Percentiles rank a stretch among this genome's conserved stretches.
Conservation (phyloP, 495 filamentous ascomycete genomes). For the Tuber borchii region DNA sequence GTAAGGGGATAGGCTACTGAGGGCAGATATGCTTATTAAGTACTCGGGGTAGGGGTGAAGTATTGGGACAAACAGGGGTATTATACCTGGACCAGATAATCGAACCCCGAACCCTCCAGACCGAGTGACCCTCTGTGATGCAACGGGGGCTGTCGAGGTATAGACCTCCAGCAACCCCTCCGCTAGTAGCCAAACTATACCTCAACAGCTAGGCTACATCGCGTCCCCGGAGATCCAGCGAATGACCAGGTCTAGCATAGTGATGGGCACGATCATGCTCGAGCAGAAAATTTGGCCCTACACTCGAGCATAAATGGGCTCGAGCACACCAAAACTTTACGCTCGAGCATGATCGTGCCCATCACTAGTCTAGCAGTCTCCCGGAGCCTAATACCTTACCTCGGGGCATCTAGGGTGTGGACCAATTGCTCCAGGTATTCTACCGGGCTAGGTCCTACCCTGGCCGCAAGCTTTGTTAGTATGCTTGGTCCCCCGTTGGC, state of each 20-base stretch:
- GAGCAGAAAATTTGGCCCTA: no score
- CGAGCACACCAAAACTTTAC: no score
- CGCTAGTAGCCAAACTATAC: not conserved
- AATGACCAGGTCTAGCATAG: not conserved
- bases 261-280: no score
- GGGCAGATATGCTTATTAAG: no score
- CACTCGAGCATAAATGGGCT: no score
- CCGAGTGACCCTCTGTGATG: not conserved
- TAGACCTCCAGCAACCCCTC: not conserved
- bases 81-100: not conserved
- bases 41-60: no score
- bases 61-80: no score
- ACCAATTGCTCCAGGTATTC: not conserved
- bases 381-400: not conserved
- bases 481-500: not conserved
- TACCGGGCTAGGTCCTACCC: not conserved
- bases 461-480: not conserved
- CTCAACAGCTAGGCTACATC: not conserved
- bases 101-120: not conserved
- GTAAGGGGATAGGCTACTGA: no score
- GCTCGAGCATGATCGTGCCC: no score
- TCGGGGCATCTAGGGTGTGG: not conserved
- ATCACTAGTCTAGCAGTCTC: no score
- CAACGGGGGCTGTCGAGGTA: not conserved
- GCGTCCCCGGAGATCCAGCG: no score